Base-by-base conservation (phyloP, 176 grass and related monocot species). In the Carex cristatella region DNA sequence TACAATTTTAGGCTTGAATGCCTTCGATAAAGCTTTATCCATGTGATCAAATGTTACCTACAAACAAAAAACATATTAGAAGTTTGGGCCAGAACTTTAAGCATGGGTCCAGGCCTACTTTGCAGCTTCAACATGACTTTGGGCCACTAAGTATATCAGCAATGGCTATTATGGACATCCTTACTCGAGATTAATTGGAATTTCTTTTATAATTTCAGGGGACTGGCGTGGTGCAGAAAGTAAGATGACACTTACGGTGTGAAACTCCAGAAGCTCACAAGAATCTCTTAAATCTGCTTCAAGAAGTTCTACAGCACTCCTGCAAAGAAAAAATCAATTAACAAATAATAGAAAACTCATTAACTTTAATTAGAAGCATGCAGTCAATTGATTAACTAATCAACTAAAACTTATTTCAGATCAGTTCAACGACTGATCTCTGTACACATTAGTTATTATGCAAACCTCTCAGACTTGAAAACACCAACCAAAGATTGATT, bases 1-100 rank as follows among this genome's bases (percentile, higher is more conserved):
- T 65, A 99, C 84, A 53, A 92, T 69, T 4, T 78, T 65, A 65
- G 97, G 93, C 69, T 94, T 95, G 86, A 94, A 99, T 77, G 83
- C 91, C 74, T 96, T 96, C 64, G 91, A 91, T 88, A 96, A 88
- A 83, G 93, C 97, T 84, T 85, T 87, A 40, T 96, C 90, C 90
- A 99, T 99, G 86, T 95, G 91, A 72, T 99, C 91, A 84, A 95
- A 92, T 79, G 93, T 91, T 33, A 99, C 97, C 97, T 99, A 89
- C 44, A 88, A 87, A 67, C 38, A 67, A 1, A 82, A 33, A 14
- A 3, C 28, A 89, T 74, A 40, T 23, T 51, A n/a, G 23, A 85
- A 4, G 53, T 56, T 53, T 42, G 49, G 28, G 62, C 72, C 28
- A 57, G 18, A 70, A 46, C 1, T 10, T 40, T 58, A 49, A 91